Percentiles rank a stretch among this genome's conserved stretches.
phyloP scores from a whole-genome alignment of 2,329 filamentous ascomycete genomes.

The Botryosphaeria dothidea region DNA sequence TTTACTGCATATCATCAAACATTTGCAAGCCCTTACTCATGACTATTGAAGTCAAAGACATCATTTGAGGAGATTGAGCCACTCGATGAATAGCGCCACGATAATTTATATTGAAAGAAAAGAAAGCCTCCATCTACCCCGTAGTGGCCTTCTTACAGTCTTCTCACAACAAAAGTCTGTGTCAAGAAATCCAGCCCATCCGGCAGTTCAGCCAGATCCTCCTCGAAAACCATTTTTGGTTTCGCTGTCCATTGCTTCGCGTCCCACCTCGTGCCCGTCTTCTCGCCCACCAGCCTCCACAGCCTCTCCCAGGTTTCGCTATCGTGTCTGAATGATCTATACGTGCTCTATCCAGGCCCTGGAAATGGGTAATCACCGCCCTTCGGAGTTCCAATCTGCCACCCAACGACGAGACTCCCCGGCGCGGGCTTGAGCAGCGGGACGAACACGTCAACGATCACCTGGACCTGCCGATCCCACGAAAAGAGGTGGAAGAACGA shows the following conservation, averaged over 20 bases:
- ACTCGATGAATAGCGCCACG: too few species aligned
- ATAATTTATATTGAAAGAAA: too few species aligned
- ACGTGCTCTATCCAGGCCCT: too few species aligned
- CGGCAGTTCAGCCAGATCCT: background rate
- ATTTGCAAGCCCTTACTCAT: too few species aligned
- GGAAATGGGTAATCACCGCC: background rate
- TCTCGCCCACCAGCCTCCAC: conserved; percentile 41
- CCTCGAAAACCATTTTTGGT: background rate
- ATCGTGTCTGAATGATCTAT: conserved; percentile 42
- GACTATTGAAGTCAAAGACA: too few species aligned
- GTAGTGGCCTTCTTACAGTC: too few species aligned
- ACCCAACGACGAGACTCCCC: conserved; percentile 53
- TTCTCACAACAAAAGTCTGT: background rate
- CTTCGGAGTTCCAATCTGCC: conserved; percentile 46
- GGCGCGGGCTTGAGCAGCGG: conserved; percentile 37
- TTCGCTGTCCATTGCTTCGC: conserved; percentile 32
- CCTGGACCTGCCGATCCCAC: conserved; percentile 33
- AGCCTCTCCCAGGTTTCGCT: conserved; percentile 36
- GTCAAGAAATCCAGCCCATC: background rate
- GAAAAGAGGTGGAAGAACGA: conserved; percentile 46
- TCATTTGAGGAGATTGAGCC: too few species aligned
- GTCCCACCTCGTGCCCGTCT: conserved; percentile 39
- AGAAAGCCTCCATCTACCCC: background rate
- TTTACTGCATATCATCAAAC: too few species aligned
- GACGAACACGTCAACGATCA: conserved; percentile 36